Conservation (phyloP, 1,284 basidiomycete genomes). For the Malassezia restricta region DNA sequence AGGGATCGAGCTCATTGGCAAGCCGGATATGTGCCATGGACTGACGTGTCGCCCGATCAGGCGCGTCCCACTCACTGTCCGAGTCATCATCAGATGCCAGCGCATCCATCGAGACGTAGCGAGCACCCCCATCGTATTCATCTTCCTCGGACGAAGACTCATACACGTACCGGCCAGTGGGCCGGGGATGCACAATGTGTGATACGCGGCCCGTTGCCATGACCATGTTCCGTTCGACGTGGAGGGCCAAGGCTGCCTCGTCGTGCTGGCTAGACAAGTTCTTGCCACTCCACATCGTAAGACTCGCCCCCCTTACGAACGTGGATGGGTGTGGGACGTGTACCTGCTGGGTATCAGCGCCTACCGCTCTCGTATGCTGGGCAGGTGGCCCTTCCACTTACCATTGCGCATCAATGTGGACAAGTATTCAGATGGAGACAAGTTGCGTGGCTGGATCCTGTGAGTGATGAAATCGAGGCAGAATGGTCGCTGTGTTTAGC, state of each 20-base stretch:
- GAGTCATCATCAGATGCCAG: neutral
- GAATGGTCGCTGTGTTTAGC: slow-evolving; percentile 42
- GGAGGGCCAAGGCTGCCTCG: neutral
- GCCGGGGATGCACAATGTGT: slow-evolving; percentile 1
- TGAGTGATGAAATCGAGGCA: neutral
- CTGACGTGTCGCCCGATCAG: neutral
- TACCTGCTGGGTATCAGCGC: slow-evolving; percentile 3
- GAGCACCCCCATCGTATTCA: neutral
- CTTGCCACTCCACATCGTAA: too few relatives aligned
- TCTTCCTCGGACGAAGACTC: slow-evolving; percentile 14
- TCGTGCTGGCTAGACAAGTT: too few relatives aligned
- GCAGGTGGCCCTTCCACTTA: slow-evolving; percentile 34
- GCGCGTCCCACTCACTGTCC: neutral
- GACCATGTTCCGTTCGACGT: neutral
- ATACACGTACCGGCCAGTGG: slow-evolving; percentile 14
- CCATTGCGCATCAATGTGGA: slow-evolving; percentile 41
- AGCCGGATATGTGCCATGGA: slow-evolving; percentile 3
- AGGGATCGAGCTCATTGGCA: slow-evolving; percentile 14
- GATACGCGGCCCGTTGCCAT: neutral
- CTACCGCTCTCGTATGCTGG: neutral
- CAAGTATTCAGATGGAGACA: slow-evolving; percentile 44
- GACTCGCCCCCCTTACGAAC: too few relatives aligned
- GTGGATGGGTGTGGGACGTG: neutral
- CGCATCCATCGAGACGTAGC: neutral
- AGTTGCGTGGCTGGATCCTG: slow-evolving; percentile 18